phyloP scores from a whole-genome alignment of 2,329 filamentous ascomycete genomes.

The Aspergillus novoparasiticus region DNA sequence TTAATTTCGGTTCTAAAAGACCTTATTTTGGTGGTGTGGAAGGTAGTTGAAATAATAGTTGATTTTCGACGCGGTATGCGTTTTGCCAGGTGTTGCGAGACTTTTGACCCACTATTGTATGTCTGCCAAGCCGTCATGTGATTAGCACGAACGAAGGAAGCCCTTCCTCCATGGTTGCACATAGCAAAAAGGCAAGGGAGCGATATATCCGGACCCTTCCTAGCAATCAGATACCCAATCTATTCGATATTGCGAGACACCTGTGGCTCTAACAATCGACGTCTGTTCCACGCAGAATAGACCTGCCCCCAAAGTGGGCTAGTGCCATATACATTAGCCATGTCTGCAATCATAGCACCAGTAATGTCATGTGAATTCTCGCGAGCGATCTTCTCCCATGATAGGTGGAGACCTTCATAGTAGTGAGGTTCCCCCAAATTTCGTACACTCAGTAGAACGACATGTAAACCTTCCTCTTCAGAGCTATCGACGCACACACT shows the following conservation, averaged over 20 bases:
- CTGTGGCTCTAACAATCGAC: neutral
- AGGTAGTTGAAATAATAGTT: too few relatives aligned
- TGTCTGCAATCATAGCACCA: neutral
- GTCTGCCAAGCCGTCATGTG: too few relatives aligned
- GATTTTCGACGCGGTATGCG: too few relatives aligned
- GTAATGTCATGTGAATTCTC: neutral
- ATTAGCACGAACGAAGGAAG: too few relatives aligned
- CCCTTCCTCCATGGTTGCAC: too few relatives aligned
- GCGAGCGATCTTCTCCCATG: neutral
- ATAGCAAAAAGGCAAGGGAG: too few relatives aligned
- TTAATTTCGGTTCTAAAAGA: too few relatives aligned
- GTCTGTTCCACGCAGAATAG: neutral
- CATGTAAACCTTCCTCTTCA: neutral
- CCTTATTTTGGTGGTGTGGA: too few relatives aligned
- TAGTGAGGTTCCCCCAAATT: neutral
- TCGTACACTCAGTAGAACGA: neutral
- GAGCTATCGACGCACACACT: neutral
- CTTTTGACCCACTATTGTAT: too few relatives aligned
- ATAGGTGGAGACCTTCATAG: accelerated
- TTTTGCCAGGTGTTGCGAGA: too few relatives aligned
- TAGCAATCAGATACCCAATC: too few relatives aligned
- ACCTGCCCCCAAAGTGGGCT: neutral
- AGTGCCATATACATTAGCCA: accelerated
- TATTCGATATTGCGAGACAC: neutral
- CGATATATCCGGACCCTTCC: too few relatives aligned